Conservation (phyloP, 129 eudicot species). For the Smallanthus sonchifolius region DNA sequence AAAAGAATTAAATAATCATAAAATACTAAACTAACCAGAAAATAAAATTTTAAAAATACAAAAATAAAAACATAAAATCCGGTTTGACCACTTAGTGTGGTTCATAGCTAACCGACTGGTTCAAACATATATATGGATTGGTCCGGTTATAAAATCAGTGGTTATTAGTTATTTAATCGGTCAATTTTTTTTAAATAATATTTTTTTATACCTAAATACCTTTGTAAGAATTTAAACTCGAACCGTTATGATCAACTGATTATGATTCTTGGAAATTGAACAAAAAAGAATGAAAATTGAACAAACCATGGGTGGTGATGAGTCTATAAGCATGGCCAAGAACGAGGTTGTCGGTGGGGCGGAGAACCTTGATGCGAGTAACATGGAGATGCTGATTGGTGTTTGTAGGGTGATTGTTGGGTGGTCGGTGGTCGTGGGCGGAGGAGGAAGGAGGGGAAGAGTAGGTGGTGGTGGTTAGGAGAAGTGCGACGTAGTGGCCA, state of each 20-base stretch:
- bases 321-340: slow-evolving; percentile 97
- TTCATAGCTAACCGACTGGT: no score
- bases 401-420: slow-evolving; percentile 12
- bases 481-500: slow-evolving; percentile 87
- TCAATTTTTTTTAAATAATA: no score
- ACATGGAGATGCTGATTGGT: slow-evolving; percentile 46
- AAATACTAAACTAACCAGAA: no score
- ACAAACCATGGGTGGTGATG: slow-evolving; percentile 68
- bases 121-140: no score
- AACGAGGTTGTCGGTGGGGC: slow-evolving; percentile 64
- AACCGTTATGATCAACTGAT: no score
- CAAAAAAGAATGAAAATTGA: slow-evolving; percentile 29
- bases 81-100: no score
- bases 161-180: neutral
- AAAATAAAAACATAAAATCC: no score
- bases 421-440: slow-evolving; percentile 36
- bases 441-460: slow-evolving; percentile 34
- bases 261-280: neutral
- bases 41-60: neutral
- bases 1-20: no score
- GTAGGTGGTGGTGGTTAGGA: slow-evolving; percentile 80
- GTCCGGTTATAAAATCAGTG: no score
- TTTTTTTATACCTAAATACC: no score
- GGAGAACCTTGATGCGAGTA: slow-evolving; percentile 81
- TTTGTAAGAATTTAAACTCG: no score